phyloP scores from a whole-genome alignment of 169 alveolate genomes.

The Eimeria acervulina region DNA sequence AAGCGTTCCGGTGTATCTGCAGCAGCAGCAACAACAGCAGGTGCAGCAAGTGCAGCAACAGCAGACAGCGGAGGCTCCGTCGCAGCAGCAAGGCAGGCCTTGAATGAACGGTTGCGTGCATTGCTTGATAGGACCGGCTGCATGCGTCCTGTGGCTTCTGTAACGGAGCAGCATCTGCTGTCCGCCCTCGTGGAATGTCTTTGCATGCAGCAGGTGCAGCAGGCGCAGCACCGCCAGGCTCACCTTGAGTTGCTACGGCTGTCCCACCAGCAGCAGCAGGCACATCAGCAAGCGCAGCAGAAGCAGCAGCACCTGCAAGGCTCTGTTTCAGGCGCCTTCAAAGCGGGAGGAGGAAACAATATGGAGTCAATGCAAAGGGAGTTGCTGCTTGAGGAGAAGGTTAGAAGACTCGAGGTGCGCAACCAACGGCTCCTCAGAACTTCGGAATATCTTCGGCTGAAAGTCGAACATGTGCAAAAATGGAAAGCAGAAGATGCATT shows the following conservation, averaged over 20 bases:
- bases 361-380: constrained; percentile 15
- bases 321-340: not conserved
- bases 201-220: constrained; percentile 61
- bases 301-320: not conserved
- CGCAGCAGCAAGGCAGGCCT: not conserved
- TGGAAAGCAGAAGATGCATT: constrained; percentile 27
- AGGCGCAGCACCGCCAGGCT: constrained; percentile 33
- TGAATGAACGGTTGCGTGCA: not conserved
- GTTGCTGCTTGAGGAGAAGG: constrained; percentile 28
- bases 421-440: constrained; percentile 38
- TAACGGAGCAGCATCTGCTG: not conserved
- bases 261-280: constrained; percentile 36
- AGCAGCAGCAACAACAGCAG: constrained; percentile 39
- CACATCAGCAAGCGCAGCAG: not conserved
- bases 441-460: constrained; percentile 10
- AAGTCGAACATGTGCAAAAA: not conserved
- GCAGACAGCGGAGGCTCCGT: not conserved
- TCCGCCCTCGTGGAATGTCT: not conserved
- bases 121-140: not conserved
- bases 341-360: not conserved
- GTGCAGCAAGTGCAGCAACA: not conserved
- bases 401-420: not conserved
- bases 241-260: constrained; percentile 28
- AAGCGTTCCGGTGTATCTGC: not conserved
- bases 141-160: not conserved